Evolutionary conservation across 345 rosid species (phyloP), one percentile per base, ranked within the genome.

Genomic region (Linum lewisii): DNA sequence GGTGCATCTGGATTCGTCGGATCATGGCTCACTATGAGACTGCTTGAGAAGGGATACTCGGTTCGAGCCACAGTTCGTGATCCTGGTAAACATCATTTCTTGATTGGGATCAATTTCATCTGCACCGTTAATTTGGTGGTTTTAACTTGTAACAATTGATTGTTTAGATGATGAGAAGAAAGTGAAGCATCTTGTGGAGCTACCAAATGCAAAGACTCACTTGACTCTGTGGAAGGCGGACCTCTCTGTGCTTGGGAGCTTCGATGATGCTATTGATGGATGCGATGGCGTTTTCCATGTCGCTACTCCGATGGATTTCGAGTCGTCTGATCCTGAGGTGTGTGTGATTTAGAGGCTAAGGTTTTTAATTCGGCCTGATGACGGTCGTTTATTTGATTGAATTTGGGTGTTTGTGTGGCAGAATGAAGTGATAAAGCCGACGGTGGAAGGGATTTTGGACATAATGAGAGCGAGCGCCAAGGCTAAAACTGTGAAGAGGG

Each of bases 281-380:
- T 89, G 97, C 60, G 53, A 65, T 1, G 96, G 99, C 1, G 99
- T 93, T 14, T 93, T 89, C 62, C 97, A 93, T 63, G 90, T 89
- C 3, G 99, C 99, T 44, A 93, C 99, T 2, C 99, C 97, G 22
- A 89, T 89, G 97, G 95, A 87, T 64, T 93, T 93, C 57, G 90
- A 89, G 59, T 81, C 97, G 57, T 76, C 80, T 67, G 99, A 93
- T 49, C 99, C 97, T 6, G 91, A 93, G 81, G 99, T 82, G 6
- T 26, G 32, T 26, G n/a, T n/a, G n/a, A n/a, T n/a, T n/a, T n/a
- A n/a, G n/a, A n/a, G n/a, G n/a, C n/a, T n/a, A n/a, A n/a, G n/a
- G n/a, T n/a, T n/a, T n/a, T n/a, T n/a, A n/a, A n/a, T n/a, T n/a
- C n/a, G n/a, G n/a, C n/a, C n/a, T n/a, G n/a, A n/a, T n/a, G n/a